These are phyloP conservation scores for Ambrosiella xylebori DNA, from an alignment of 2,329 filamentous ascomycete species.

Conservation along the genomic window DNA sequence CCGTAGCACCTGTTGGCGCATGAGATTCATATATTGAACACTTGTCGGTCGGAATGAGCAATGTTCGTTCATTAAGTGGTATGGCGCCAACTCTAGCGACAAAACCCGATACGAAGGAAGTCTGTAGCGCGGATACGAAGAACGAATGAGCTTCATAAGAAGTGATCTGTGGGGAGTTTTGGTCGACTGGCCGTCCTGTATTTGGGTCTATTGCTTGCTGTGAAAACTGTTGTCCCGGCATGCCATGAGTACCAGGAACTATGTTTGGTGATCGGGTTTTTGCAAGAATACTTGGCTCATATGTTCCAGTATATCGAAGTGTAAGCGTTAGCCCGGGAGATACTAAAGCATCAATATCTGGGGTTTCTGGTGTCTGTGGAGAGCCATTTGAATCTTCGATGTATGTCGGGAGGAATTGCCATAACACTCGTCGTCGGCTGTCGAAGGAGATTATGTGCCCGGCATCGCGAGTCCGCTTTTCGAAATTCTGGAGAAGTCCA, in stretches of 20 bases:
- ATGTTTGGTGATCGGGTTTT: conserved; percentile 3
- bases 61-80: conserved; percentile 10
- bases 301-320: not conserved
- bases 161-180: not conserved
- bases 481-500: conserved; percentile 31
- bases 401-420: conserved; percentile 33
- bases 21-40: conserved; percentile 18
- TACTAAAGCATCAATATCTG: conserved; percentile 1
- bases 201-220: not conserved
- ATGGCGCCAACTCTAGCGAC: conserved; percentile 4
- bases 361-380: not conserved
- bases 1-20: conserved; percentile 23
- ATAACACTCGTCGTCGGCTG: conserved; percentile 30
- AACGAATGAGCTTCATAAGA: conserved; percentile 5
- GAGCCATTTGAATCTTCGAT: conserved; percentile 21
- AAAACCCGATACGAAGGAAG: conserved; percentile 2
- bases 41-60: conserved; percentile 17
- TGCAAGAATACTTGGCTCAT: conserved; percentile 8
- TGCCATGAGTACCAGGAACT: not conserved
- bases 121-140: conserved; percentile 10
- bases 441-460: conserved; percentile 39
- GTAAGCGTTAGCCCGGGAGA: conserved; percentile 6
- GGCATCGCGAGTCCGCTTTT: conserved; percentile 31
- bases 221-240: not conserved
- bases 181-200: not conserved